Evolutionary conservation across 768 basidiomycete species (phyloP).

Genomic region (Xerocomus brunneocitrinus): DNA sequence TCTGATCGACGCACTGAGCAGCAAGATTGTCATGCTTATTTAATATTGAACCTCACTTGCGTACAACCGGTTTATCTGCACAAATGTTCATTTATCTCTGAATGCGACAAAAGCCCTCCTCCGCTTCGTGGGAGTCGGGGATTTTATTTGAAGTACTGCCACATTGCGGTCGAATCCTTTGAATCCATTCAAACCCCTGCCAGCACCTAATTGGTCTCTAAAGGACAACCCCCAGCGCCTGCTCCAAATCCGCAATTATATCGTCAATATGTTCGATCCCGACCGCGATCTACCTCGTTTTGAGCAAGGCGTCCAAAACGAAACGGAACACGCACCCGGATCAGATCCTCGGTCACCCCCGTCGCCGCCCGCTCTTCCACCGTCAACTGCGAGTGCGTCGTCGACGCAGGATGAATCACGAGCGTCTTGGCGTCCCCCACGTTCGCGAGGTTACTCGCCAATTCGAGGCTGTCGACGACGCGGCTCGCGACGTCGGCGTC

Average conservation of each 20-base stretch:
- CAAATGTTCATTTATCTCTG: too few species aligned
- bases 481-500: conserved; percentile 44
- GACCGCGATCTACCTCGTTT: conserved; percentile 8
- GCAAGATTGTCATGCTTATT: too few species aligned
- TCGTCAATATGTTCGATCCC: conserved; percentile 17
- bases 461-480: conserved; percentile 64
- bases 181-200: too few species aligned
- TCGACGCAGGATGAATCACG: conserved; percentile 72
- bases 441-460: conserved; percentile 74
- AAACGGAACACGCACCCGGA: conserved; percentile 44
- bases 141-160: too few species aligned
- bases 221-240: conserved; percentile 3
- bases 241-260: conserved; percentile 14
- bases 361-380: conserved; percentile 54
- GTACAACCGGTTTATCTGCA: too few species aligned
- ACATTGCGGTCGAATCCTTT: background rate
- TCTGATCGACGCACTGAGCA: too few species aligned
- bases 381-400: conserved; percentile 70
- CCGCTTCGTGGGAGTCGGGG: too few species aligned
- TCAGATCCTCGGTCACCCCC: conserved; percentile 75
- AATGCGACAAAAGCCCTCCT: too few species aligned
- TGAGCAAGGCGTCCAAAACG: background rate
- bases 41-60: too few species aligned
- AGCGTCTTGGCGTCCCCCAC: conserved; percentile 65
- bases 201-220: background rate